Evolutionary conservation across 352 stramenopile genomes (phyloP).

Genomic region (Globisporangium heterothallicum): DNA sequence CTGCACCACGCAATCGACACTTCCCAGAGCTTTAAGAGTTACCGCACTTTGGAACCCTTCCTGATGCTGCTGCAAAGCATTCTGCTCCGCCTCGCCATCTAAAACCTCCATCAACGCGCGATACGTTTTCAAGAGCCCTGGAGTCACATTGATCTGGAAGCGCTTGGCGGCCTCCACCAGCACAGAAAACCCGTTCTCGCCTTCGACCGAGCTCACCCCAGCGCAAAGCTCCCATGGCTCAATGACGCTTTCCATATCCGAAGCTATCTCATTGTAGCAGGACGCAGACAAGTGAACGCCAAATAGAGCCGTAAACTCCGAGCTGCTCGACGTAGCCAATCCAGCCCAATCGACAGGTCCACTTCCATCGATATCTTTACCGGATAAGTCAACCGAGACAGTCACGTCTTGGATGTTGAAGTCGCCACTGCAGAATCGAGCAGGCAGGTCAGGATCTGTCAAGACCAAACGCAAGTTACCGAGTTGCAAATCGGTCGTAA

Average conservation of each 20-base stretch:
- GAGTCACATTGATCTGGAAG: slow-evolving; percentile 76
- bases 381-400: slow-evolving; percentile 43
- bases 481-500: slow-evolving; percentile 58
- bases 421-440: slow-evolving; percentile 46
- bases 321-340: slow-evolving; percentile 47
- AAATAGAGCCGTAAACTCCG: slow-evolving; percentile 55
- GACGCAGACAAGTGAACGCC: slow-evolving; percentile 63
- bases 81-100: slow-evolving; percentile 53
- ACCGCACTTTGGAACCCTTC: slow-evolving; percentile 41
- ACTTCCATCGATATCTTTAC: slow-evolving; percentile 49
- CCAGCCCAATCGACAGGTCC: slow-evolving; percentile 43
- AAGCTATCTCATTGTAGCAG: slow-evolving; percentile 62
- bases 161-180: slow-evolving; percentile 59
- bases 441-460: slow-evolving; percentile 49
- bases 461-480: slow-evolving; percentile 60
- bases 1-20: slow-evolving; percentile 54
- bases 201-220: slow-evolving; percentile 42
- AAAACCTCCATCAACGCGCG: slow-evolving; percentile 73
- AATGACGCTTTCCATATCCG: slow-evolving; percentile 69
- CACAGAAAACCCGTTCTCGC: slow-evolving; percentile 57
- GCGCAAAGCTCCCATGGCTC: slow-evolving; percentile 65
- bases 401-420: slow-evolving; percentile 65
- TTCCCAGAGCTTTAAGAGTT: slow-evolving; percentile 31
- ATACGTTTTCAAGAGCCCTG: slow-evolving; percentile 69
- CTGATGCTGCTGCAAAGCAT: slow-evolving; percentile 59